A percentile compares a stretch with the other conserved stretches of the same genome.
phyloP scores from a whole-genome alignment of 192 early-diverging fungal species.

The Thamnidium elegans region DNA sequence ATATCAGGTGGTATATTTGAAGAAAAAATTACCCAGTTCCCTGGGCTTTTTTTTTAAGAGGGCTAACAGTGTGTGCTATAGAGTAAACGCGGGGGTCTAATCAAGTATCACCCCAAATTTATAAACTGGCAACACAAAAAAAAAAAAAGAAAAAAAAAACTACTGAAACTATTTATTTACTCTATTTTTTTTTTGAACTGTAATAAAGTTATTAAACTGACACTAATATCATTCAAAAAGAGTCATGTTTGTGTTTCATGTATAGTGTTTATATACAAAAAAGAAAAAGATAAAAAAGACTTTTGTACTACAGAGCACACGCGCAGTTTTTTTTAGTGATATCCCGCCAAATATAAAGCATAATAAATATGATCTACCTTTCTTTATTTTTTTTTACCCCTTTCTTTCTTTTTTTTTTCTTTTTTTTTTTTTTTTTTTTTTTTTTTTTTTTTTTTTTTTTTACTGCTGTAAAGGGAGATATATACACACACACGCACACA shows the following conservation, averaged over 20 bases:
- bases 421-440: not conserved
- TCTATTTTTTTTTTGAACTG: too few relatives aligned
- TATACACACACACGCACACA: not conserved
- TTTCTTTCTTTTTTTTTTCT: not conserved
- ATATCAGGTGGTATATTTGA: not conserved
- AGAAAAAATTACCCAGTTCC: not conserved
- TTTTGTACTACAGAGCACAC: too few relatives aligned
- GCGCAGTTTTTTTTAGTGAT: not conserved
- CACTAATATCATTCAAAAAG: too few relatives aligned
- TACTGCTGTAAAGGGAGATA: too few relatives aligned
- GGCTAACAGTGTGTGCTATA: not conserved
- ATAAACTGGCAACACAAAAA: not conserved
- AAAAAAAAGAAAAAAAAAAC: not conserved
- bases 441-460: not conserved
- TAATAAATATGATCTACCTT: constrained; percentile 10
- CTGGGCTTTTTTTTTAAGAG: too few relatives aligned
- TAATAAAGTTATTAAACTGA: too few relatives aligned
- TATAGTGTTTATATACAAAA: too few relatives aligned
- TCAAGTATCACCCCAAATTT: not conserved
- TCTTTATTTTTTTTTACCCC: constrained; percentile 5
- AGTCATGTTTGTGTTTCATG: too few relatives aligned
- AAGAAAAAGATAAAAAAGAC: too few relatives aligned
- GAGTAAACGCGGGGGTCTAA: not conserved
- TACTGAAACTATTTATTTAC: too few relatives aligned
- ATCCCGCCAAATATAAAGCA: constrained; percentile 16